Base-by-base conservation (phyloP, 2,329 filamentous ascomycete genomes). In the Mycosphaerella arachidis region DNA sequence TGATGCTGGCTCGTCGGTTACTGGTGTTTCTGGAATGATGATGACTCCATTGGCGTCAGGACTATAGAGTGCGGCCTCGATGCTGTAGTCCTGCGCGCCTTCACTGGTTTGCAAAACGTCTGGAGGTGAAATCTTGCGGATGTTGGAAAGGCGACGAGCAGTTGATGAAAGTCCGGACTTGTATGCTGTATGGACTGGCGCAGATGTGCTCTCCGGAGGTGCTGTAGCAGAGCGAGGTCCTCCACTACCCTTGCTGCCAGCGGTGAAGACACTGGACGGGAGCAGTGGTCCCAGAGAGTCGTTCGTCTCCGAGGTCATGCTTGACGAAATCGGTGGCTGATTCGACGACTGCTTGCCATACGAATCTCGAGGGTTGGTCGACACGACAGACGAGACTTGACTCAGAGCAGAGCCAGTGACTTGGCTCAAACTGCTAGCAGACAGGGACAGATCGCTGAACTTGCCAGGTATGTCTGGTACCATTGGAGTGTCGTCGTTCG, bases 381-480 rank as follows among this genome's bases (percentile, higher is more conserved):
- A 59, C 13, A 53, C 10, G 12, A 45, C 29, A 20, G 57, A 59
- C 13, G 40, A 48, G 6, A 35, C 20, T 40, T 56, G 76, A 72
- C n/a, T 72, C 66, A 68, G 51, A 37, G 62, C 66, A 4, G 68
- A 71, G 16, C 63, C 62, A 16, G 64, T 69, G 20, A 66, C 55
- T 35, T 70, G 68, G 51, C 69, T 71, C 10, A 72, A 55, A 50
- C 62, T 67, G 50, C 67, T 70, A 24, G 64, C 64, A 9, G 61
- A 61, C 8, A 63, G 16, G 12, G 64, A 67, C 9, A 71, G 63
- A 29, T 74, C 73, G 50, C 70, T 72, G 24, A 74, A 66, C 46
- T 73, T 75, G n/a, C 82, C 80, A 0, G 86, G 85, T 31, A 85
- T 79, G 58, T 81, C 77, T 31, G 83, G 80, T 10, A 85, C 78